phyloP scores from a whole-genome alignment of 2,329 filamentous ascomycete species.

The Dothidotthia symphoricarpi region DNA sequence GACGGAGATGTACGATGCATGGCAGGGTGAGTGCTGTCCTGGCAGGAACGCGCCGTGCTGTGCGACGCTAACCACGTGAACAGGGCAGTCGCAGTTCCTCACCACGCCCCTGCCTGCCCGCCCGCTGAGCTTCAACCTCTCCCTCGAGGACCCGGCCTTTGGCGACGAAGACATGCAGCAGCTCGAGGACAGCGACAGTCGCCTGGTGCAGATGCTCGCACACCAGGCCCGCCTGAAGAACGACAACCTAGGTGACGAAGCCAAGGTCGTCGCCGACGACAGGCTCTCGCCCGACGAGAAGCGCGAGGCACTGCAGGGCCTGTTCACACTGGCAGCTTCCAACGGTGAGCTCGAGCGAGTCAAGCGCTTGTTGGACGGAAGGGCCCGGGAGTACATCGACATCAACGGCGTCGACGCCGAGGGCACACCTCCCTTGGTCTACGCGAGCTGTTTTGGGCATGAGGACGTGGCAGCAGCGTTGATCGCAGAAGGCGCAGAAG shows the following conservation, averaged over 20 bases:
- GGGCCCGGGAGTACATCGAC: constrained; percentile 73
- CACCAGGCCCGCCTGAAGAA: constrained; percentile 85
- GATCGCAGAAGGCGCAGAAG: constrained; percentile 79
- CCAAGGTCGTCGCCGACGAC: constrained; percentile 71
- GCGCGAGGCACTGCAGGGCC: constrained; percentile 76
- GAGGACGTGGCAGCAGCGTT: constrained; percentile 82
- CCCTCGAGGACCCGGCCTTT: constrained; percentile 74
- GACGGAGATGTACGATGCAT: constrained; percentile 98
- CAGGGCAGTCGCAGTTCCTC: constrained; percentile 93
- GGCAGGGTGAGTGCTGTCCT: constrained; percentile 80
- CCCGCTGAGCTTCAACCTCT: constrained; percentile 80
- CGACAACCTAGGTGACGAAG: constrained; percentile 67
- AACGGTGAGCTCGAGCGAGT: constrained; percentile 89
- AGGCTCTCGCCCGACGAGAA: constrained; percentile 76
- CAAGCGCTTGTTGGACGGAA: constrained; percentile 69
- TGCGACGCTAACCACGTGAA: constrained; percentile 3
- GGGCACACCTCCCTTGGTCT: constrained; percentile 93
- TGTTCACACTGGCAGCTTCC: constrained; percentile 90
- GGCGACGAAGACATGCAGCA: constrained; percentile 62
- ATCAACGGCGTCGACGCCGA: constrained; percentile 89
- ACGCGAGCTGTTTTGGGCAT: constrained; percentile 97
- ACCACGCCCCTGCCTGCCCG: constrained; percentile 82
- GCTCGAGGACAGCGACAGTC: constrained; percentile 75
- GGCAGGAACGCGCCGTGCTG: constrained; percentile 9
- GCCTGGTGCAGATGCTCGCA: constrained; percentile 93